Base-by-base conservation (phyloP, 2,329 filamentous ascomycete species). In the Aureobasidium namibiae region DNA sequence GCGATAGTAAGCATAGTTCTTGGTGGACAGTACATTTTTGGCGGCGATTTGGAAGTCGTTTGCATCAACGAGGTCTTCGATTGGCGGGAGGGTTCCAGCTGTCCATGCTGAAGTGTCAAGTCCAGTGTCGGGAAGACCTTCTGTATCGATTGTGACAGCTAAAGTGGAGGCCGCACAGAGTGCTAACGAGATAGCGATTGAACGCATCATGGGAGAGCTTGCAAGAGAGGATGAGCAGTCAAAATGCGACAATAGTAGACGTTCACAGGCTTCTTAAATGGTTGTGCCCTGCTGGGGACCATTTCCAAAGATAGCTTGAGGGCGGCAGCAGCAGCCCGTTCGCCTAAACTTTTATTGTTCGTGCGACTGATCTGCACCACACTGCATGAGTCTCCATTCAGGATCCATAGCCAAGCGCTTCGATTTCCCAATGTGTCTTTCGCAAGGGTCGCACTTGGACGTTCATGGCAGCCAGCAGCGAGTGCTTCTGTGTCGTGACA, bases 21-120 rank as follows among this genome's bases (percentile, higher is more conserved):
- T 52, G 23, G 71, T 80, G 1, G 53, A 56, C 26, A 69, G 63
- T n/a, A 63, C 65, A 57, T 68, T 79, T 6, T 73, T 72, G 26
- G 79, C 77, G 10, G 75, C 76, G 4, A 67, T 63, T 29, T 68
- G 66, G 13, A 68, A 63, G 60, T 68, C 67, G 48, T 68, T 63
- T 24, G 65, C 60, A 45, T 67, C 64, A 24, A 66, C 64, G 9
- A 67, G 59, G 38, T 66, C 63, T 31, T 60, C 61, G 21, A 68
- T 65, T 11, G 66, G 63, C n/a, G 67, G 67, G 2, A 62, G 59
- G 21, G 60, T 59, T 31, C 67, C 66, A 31, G 60, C 63, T 1
- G 62, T 63, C 67, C 67, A 68, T 14, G 42, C 50, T 13, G 65
- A 65, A 10, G 67, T 67, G 48, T 68, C 63, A 3, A 68, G 60